A percentile compares a stretch with the other conserved stretches of the same genome.
These are phyloP conservation scores for Cytospora piceae DNA, from an alignment of 2,329 filamentous ascomycete genomes.

Conservation along the genomic window DNA sequence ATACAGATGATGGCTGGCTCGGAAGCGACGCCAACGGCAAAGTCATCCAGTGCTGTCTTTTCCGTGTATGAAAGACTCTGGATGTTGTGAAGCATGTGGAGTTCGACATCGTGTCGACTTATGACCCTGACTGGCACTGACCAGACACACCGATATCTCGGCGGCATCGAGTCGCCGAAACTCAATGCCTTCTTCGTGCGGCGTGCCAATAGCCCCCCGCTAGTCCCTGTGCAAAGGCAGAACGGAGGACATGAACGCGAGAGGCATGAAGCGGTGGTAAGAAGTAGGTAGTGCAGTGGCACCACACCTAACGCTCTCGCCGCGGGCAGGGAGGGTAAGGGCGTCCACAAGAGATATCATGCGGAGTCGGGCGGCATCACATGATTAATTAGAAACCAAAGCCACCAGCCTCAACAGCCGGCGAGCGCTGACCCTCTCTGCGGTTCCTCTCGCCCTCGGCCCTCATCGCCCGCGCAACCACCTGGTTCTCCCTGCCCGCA, in stretches of 20 bases:
- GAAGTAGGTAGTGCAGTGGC: background rate
- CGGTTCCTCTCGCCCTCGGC: conserved; percentile 41
- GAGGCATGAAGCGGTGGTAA: background rate
- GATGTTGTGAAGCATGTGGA: background rate
- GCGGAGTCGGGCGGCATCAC: background rate
- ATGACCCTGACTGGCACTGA: background rate
- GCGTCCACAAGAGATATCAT: background rate
- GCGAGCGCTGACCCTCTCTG: conserved; percentile 40
- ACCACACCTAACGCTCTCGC: background rate
- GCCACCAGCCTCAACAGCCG: conserved; percentile 39
- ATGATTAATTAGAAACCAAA: conserved; percentile 36
- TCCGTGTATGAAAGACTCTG: background rate
- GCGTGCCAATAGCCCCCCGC: background rate
- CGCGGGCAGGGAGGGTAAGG: background rate
- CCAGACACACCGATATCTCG: background rate
- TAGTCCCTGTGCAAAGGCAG: background rate
- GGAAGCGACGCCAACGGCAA: background rate
- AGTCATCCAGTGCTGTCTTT: background rate
- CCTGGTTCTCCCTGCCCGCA: conserved; percentile 35
- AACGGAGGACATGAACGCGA: too few relatives aligned
- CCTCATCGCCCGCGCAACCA: conserved; percentile 38
- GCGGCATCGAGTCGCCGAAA: background rate
- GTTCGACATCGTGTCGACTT: background rate
- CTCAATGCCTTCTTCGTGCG: background rate
- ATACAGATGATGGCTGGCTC: conserved; percentile 1